Evolutionary conservation across 306 rosid genomes (phyloP).

Genomic region (Rosa multiflora): DNA sequence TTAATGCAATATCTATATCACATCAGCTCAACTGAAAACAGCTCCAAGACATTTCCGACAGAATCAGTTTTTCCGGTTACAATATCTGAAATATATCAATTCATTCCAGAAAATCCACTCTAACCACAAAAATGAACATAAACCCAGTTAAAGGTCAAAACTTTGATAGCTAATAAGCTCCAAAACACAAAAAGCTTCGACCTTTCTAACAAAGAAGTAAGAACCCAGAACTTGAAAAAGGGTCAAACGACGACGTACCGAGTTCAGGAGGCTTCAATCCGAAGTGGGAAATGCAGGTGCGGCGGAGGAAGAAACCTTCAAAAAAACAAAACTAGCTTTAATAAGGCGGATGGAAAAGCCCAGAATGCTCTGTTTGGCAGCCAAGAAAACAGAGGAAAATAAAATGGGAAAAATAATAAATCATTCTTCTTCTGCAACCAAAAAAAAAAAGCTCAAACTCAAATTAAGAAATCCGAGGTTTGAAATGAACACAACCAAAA

Average conservation of each 20-base stretch:
- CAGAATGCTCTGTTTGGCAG: slow-evolving; percentile 26
- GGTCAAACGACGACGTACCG: slow-evolving; percentile 23
- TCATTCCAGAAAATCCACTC: not conserved
- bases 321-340: not conserved
- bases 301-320: slow-evolving; percentile 16
- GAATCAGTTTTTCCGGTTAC: slow-evolving; percentile 32
- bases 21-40: slow-evolving; percentile 60
- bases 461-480: not conserved
- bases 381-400: slow-evolving; percentile 18
- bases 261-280: not conserved
- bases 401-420: not conserved
- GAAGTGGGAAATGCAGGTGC: slow-evolving; percentile 18
- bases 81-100: slow-evolving; percentile 8
- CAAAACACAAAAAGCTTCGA: not conserved
- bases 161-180: not conserved
- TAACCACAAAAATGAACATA: not conserved
- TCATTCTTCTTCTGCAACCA: not conserved
- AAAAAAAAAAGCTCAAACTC: not conserved
- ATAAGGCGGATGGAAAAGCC: not conserved
- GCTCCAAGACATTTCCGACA: slow-evolving; percentile 32
- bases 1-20: slow-evolving; percentile 52
- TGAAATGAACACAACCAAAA: not conserved
- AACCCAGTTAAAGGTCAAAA: slow-evolving; percentile 12
- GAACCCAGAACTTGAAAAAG: not conserved
- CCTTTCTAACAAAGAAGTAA: not conserved